These are phyloP conservation scores for Rhododendron griersonianum DNA, from an alignment of 148 eudicot genomes.

Conservation along the genomic window DNA sequence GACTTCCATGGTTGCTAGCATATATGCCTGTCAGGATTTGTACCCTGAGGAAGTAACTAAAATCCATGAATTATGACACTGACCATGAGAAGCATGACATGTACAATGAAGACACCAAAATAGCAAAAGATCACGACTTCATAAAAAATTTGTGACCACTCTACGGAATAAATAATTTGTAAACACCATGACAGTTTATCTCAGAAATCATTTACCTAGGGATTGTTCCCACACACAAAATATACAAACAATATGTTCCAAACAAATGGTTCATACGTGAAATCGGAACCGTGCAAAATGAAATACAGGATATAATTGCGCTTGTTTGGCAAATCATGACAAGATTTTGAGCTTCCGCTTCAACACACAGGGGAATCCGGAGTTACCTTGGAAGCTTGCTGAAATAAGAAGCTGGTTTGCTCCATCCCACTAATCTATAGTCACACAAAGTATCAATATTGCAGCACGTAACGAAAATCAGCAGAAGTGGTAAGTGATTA, in stretches of 20 bases:
- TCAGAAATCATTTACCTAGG: neutral
- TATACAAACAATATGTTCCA: neutral
- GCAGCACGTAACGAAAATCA: neutral
- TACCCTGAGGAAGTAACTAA: neutral
- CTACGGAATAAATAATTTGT: neutral
- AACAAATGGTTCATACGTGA: neutral
- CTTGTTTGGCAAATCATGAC: neutral
- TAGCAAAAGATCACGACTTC: neutral
- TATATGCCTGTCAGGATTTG: neutral
- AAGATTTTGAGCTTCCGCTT: neutral
- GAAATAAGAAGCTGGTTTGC: slow-evolving; percentile 94
- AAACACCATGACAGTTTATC: neutral
- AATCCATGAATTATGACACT: neutral
- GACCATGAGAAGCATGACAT: neutral
- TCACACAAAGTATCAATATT: neutral
- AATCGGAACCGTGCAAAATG: neutral
- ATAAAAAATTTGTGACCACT: neutral
- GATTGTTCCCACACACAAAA: neutral
- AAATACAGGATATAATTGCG: neutral
- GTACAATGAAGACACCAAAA: neutral
- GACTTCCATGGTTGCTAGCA: neutral
- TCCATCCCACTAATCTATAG: slow-evolving; percentile 94
- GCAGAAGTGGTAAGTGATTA: neutral
- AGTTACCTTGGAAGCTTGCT: slow-evolving; percentile 88
- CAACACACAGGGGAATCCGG: neutral